phyloP scores from a whole-genome alignment of 345 rosid species.

The Eucalyptus victrix region DNA sequence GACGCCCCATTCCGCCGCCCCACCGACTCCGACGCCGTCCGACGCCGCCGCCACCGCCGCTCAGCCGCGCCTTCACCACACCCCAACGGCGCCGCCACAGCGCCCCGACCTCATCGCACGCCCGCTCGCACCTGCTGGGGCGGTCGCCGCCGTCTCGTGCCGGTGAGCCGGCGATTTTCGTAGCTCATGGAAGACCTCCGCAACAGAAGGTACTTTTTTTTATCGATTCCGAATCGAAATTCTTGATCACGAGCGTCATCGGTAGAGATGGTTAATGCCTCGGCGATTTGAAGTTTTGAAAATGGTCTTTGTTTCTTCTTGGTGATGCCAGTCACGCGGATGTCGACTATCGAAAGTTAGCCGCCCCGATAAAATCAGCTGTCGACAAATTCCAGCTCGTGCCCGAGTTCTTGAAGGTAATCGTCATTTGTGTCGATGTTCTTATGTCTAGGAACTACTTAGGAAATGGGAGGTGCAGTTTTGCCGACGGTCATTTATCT shows the following conservation, averaged over 20 bases:
- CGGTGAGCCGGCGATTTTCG: background rate
- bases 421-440: background rate
- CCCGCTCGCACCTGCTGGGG: background rate
- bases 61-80: background rate
- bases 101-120: background rate
- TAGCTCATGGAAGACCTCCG: background rate
- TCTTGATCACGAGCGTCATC: background rate
- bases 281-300: background rate
- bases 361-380: conserved; percentile 37
- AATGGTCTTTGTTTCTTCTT: background rate
- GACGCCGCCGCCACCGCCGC: background rate
- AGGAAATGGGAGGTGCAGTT: background rate
- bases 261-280: background rate
- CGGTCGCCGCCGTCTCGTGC: background rate
- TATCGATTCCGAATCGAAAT: background rate
- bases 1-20: background rate
- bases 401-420: conserved; percentile 66
- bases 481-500: background rate
- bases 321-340: background rate
- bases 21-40: background rate
- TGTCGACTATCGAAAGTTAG: conserved; percentile 26
- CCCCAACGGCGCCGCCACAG: background rate
- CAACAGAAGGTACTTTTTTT: background rate
- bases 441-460: background rate
- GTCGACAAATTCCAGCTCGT: conserved; percentile 52